These are phyloP conservation scores for Peronospora destructor DNA, from an alignment of 352 stramenopile species.

Conservation along the genomic window DNA sequence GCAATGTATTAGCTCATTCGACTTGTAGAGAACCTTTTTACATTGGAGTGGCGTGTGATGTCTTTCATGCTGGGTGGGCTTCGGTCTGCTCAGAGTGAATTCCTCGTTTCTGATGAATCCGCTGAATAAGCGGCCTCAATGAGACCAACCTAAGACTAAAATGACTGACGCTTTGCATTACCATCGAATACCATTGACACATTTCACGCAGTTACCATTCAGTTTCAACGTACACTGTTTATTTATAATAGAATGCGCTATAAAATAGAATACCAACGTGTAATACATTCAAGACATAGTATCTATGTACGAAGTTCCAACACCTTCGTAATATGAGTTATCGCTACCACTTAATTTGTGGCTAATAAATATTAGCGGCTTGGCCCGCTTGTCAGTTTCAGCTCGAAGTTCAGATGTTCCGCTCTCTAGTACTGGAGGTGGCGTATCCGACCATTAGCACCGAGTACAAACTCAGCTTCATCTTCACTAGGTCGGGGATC, in stretches of 20 bases:
- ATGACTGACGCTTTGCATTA: constrained; percentile 62
- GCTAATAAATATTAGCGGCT: constrained; percentile 28
- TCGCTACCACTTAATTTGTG: constrained; percentile 13
- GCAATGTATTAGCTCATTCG: neutral
- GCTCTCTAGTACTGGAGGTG: constrained; percentile 20
- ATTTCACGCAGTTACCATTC: neutral
- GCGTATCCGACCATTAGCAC: constrained; percentile 21
- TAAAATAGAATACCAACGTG: neutral
- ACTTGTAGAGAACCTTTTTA: constrained; percentile 5
- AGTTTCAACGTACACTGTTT: too few species aligned
- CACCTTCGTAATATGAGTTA: constrained; percentile 5
- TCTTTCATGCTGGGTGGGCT: constrained; percentile 55
- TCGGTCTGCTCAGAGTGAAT: constrained; percentile 69
- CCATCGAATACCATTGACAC: constrained; percentile 6
- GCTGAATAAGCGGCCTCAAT: constrained; percentile 82
- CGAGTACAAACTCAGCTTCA: constrained; percentile 28
- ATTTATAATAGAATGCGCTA: neutral
- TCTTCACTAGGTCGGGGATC: constrained; percentile 29
- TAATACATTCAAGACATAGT: too few species aligned
- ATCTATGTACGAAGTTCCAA: constrained; percentile 4
- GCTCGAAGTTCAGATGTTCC: neutral
- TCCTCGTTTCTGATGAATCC: constrained; percentile 87
- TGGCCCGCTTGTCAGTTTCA: constrained; percentile 10
- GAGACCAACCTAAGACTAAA: constrained; percentile 79
- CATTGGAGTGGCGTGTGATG: constrained; percentile 42